Evolutionary conservation across 257 asterid genomes (phyloP).

Genomic region (Lycium ferocissimum): DNA sequence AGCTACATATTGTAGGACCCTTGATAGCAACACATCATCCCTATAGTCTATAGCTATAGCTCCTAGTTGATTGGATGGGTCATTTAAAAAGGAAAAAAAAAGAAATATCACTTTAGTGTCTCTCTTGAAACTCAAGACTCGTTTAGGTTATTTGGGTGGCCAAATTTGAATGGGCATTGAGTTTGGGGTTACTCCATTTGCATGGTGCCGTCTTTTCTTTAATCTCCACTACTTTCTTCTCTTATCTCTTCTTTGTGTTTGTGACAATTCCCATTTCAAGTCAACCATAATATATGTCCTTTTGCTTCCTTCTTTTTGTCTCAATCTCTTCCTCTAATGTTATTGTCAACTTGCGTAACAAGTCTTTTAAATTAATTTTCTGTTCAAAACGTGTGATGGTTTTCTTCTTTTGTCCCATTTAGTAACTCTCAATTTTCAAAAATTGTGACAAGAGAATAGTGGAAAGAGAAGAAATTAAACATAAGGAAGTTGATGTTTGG

Average conservation of each 20-base stretch:
- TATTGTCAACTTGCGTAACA: not conserved
- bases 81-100: constrained; percentile 5
- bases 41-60: not conserved
- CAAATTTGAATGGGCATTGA: constrained; percentile 20
- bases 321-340: not conserved
- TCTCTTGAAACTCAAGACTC: constrained; percentile 30
- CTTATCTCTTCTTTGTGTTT: not conserved
- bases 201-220: constrained; percentile 25
- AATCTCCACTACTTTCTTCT: constrained; percentile 13
- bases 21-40: constrained; percentile 40
- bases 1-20: constrained; percentile 63
- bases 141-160: not conserved
- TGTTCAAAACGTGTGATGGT: not conserved
- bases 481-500: not conserved
- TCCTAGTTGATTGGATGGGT: constrained; percentile 11
- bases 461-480: not conserved
- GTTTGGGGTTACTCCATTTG: constrained; percentile 29
- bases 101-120: constrained; percentile 23
- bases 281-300: constrained; percentile 19
- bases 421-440: not conserved
- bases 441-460: not conserved
- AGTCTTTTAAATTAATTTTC: not conserved
- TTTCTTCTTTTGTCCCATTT: not conserved
- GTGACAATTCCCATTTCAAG: not conserved
- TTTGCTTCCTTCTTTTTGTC: constrained; percentile 19